Evolutionary conservation across 441 rosid species (phyloP), one percentile per base, ranked within the genome.

Genomic region (Erysimum cheiri): DNA sequence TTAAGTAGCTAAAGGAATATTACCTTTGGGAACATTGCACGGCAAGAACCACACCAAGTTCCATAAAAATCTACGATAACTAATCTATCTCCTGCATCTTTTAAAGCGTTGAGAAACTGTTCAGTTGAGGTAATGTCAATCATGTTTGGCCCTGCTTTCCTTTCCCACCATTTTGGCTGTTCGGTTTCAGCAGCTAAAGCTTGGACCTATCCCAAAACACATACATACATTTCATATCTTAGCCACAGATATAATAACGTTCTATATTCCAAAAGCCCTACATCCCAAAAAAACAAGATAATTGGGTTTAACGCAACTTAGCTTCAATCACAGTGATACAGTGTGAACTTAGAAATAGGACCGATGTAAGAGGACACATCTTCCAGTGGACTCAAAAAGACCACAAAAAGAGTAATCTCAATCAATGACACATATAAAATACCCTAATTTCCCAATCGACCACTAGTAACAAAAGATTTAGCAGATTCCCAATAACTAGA

Each of bases 141-240:
- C 98, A 91, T 89, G 78, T 93, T 91, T 48, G 94, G 88, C 28
- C 91, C 93, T 6, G 84, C 85, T 72, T 84, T 88, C 85, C 68
- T 90, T 71, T 93, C 97, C 98, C 98, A 91, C 97, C 98, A 93
- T 85, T 91, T 89, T 73, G 98, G 97, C 70, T 80, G 88, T 47
- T 87, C 85, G 28, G 78, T 86, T 72, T 87, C 86, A 48, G 92
- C 81, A 76, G 87, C 47, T 48, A 89, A 63, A 15, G 93, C 96
- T 74, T 78, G 81, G 28, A 81, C 88, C 98, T 93, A 78, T 57
- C 78, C 68, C 41, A 60, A 36, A 39, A 40, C 24, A 48, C n/a
- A 41, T 10, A 36, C 11, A 58, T 3, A 58, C 1, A 35, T 8
- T 11, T 12, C 22, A 66, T 4, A 28, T 40, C 46, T 66, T 15